Percentiles rank a stretch among this genome's conserved stretches.
phyloP scores from a whole-genome alignment of 1,284 basidiomycete genomes.

The Sutorius eximius region DNA sequence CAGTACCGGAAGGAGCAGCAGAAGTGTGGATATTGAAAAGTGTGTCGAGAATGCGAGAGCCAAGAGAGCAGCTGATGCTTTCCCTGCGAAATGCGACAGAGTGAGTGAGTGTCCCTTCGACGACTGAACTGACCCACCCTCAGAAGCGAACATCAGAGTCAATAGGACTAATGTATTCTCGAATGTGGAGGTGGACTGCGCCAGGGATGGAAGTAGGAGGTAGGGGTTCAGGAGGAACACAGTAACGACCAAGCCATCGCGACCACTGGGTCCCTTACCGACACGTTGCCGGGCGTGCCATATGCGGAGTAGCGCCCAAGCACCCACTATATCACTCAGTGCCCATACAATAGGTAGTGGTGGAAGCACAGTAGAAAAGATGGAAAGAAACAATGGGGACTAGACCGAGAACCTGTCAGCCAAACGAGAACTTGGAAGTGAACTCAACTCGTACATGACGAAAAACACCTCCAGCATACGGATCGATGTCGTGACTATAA shows the following conservation, averaged over 20 bases:
- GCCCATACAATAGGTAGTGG: slow-evolving; percentile 70
- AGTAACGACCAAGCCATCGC: slow-evolving; percentile 60
- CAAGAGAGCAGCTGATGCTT: slow-evolving; percentile 55
- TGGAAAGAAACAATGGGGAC: slow-evolving; percentile 80
- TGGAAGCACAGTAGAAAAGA: slow-evolving; percentile 71
- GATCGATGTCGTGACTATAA: slow-evolving; percentile 69
- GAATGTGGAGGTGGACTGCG: slow-evolving; percentile 69
- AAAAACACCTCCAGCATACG: slow-evolving; percentile 83
- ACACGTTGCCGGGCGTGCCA: slow-evolving; percentile 62
- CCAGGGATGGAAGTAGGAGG: slow-evolving; percentile 60
- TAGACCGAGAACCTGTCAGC: slow-evolving; percentile 33
- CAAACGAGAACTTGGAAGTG: background rate
- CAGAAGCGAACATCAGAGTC: slow-evolving; percentile 69
- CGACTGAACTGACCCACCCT: slow-evolving; percentile 45
- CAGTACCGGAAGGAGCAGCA: slow-evolving; percentile 68
- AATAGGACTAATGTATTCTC: slow-evolving; percentile 74
- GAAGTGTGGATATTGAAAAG: slow-evolving; percentile 45
- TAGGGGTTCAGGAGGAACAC: slow-evolving; percentile 89
- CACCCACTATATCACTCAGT: slow-evolving; percentile 61
- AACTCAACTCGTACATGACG: slow-evolving; percentile 64
- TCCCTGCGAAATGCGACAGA: slow-evolving; percentile 42
- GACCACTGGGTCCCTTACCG: slow-evolving; percentile 35
- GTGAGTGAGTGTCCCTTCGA: background rate
- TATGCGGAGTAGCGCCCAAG: slow-evolving; percentile 65
- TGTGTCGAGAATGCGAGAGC: slow-evolving; percentile 70